phyloP scores from a whole-genome alignment of 345 rosid genomes.

The Bruguiera gymnorhiza region DNA sequence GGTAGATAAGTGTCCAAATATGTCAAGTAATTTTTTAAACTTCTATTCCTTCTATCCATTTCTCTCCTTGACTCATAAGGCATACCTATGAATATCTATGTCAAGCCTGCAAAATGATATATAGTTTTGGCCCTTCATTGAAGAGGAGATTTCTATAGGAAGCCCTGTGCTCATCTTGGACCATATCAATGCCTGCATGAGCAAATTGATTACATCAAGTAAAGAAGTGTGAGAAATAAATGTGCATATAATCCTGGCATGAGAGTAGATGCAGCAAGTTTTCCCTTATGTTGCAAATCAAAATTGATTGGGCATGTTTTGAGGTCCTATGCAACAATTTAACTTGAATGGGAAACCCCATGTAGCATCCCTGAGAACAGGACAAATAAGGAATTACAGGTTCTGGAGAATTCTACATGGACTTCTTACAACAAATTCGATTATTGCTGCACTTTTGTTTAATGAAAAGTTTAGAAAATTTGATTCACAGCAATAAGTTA shows the following conservation, averaged over 20 bases:
- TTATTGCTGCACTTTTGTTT: background rate
- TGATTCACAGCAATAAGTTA: background rate
- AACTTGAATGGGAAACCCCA: too few relatives aligned
- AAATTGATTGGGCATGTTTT: too few relatives aligned
- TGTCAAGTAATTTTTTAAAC: background rate
- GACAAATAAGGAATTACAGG: too few relatives aligned
- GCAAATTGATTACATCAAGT: constrained; percentile 4
- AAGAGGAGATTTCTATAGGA: constrained; percentile 88
- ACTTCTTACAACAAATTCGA: background rate
- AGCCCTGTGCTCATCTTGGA: constrained; percentile 99
- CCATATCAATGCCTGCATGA: constrained; percentile 93
- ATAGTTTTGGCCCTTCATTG: constrained; percentile 79
- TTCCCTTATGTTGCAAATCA: too few relatives aligned
- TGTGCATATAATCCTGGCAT: too few relatives aligned
- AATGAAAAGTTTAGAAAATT: constrained; percentile 1
- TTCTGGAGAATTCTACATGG: background rate
- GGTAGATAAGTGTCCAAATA: background rate
- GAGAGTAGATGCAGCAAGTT: too few relatives aligned
- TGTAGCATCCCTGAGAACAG: too few relatives aligned
- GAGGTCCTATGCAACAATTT: too few relatives aligned
- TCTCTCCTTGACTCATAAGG: background rate
- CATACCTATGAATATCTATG: constrained; percentile 89
- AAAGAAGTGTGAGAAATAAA: constrained; percentile 7
- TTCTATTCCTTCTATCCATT: background rate
- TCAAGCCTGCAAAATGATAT: constrained; percentile 85